Conservation (phyloP, 345 rosid genomes). For the Passiflora organensis region DNA sequence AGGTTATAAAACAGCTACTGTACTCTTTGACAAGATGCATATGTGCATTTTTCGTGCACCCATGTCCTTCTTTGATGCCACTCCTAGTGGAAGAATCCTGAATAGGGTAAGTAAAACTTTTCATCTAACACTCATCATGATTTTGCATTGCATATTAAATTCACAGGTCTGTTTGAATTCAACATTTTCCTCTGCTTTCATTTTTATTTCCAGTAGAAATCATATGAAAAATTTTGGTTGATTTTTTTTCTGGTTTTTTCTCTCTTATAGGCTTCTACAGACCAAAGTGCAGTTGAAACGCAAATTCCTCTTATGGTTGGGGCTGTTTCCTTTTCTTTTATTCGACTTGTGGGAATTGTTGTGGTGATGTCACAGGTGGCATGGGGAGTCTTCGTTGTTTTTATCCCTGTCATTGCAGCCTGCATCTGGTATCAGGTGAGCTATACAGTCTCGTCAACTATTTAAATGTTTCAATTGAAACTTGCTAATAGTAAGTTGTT, state of each 20-base stretch:
- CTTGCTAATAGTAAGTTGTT: not conserved
- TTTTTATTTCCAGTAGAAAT: not conserved
- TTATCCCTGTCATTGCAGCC: conserved; percentile 56
- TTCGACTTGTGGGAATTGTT: conserved; percentile 62
- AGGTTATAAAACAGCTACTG: conserved; percentile 63
- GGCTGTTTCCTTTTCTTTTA: conserved; percentile 37
- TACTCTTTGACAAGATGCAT: conserved; percentile 66
- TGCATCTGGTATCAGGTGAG: conserved; percentile 80
- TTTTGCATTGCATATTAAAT: too few species aligned
- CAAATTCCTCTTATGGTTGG: conserved; percentile 43
- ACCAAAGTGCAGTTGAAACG: conserved; percentile 62
- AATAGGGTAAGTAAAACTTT: conserved; percentile 43
- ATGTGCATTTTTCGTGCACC: conserved; percentile 64
- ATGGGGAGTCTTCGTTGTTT: conserved; percentile 70
- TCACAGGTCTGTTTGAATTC: too few species aligned
- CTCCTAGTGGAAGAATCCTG: conserved; percentile 70
- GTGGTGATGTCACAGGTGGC: conserved; percentile 78
- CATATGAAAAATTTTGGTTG: too few species aligned
- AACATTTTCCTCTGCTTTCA: too few species aligned
- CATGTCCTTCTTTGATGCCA: conserved; percentile 81
- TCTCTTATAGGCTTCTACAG: conserved; percentile 63
- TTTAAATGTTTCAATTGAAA: not conserved
- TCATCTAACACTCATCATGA: not conserved
- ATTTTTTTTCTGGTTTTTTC: not conserved
- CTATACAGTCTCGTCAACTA: not conserved